Evolutionary conservation across 148 eudicot genomes (phyloP), one percentile per base, ranked within the genome.

Genomic region (Camellia granthamiana): DNA sequence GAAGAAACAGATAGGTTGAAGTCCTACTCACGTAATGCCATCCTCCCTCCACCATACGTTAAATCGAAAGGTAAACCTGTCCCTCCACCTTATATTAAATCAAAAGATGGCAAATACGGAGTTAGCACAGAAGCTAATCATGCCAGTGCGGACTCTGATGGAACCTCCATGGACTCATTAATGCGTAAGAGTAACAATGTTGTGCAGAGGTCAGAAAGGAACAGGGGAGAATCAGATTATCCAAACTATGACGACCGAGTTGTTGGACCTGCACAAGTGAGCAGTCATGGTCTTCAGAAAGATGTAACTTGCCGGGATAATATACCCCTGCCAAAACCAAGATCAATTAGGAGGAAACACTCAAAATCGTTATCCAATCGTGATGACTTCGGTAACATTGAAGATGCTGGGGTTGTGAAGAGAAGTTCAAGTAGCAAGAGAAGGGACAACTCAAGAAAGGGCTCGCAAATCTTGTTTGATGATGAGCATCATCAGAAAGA

Each of bases 71-170:
- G 83, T 78, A 86, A 84, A 42, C 59, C 66, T 16, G 74, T 91
- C 81, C 92, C 91, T 59, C 98, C 97, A 55, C 97, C 97, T 12
- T 95, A 93, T 85, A 78, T 86, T 46, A 95, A 93, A 84, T 87
- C 90, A 3, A 82, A 81, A 81, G 90, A 81, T 72, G 79, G 80
- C 81, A 85, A 88, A 80, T 80, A 82, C 47, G 83, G 77, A 75
- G 71, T 55, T 72, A 61, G 41, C 80, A 56, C 49, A 65, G 83
- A 74, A 71, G 68, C 84, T 54, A 60, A 76, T 78, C 78, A 80
- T 79, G 44, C 66, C 12, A 75, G 21, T 83, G 49, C 79, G n/a
- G 65, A 89, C 49, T 14, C 10, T 10, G 66, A 16, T 62, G 79
- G 42, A 7, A 81, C 69, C 9, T 82, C 74, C 42, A 70, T 80